Conservation (phyloP, 495 filamentous ascomycete species). For the Aspergillus bridgeri region DNA sequence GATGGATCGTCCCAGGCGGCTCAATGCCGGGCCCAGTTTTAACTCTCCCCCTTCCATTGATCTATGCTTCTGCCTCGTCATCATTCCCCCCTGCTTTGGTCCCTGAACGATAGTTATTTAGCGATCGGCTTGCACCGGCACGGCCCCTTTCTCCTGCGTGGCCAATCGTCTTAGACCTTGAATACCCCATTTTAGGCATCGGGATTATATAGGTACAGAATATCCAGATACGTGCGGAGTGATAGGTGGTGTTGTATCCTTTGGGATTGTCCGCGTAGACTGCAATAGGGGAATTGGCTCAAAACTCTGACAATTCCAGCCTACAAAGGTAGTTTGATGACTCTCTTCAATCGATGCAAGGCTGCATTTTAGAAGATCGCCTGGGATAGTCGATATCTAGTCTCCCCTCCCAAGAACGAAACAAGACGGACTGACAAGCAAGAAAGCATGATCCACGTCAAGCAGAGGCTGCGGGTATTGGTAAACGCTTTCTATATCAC, state of each 20-base stretch:
- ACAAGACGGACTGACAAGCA: not conserved
- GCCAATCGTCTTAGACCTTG: not conserved
- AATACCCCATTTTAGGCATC: not conserved
- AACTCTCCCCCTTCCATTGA: not conserved
- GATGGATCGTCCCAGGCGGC: not conserved
- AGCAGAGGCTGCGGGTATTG: slow-evolving; percentile 12
- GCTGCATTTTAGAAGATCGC: not conserved
- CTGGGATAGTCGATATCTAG: not conserved
- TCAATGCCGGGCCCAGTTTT: not conserved
- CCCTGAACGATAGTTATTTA: not conserved
- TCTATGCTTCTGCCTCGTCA: not conserved
- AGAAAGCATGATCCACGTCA: slow-evolving; percentile 3
- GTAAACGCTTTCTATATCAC: slow-evolving; percentile 21
- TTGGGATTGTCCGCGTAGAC: no score
- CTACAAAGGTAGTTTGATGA: no score
- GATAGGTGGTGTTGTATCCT: no score
- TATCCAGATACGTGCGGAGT: no score
- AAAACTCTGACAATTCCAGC: no score
- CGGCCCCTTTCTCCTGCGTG: not conserved
- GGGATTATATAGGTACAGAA: not conserved
- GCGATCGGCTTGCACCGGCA: not conserved
- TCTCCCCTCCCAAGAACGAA: not conserved
- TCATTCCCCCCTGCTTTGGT: not conserved
- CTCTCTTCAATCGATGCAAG: no score
- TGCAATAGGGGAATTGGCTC: no score